Percentiles rank a stretch among this genome's conserved stretches.
These are phyloP conservation scores for Cupressus sempervirens DNA, from an alignment of 75 land plant genomes.

Conservation along the genomic window DNA sequence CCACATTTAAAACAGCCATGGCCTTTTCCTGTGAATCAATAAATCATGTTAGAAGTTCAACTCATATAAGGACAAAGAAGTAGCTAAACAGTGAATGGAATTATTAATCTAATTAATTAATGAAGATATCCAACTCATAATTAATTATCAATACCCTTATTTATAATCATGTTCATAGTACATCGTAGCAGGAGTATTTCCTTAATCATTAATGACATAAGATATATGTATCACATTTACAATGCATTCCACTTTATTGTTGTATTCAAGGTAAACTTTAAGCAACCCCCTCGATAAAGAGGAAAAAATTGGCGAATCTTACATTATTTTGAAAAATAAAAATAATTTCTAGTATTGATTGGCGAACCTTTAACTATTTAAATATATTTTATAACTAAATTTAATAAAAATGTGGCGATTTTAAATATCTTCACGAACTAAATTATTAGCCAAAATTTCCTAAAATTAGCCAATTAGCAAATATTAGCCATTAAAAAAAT, in stretches of 20 bases:
- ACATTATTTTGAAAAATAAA: no score
- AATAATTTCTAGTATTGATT: no score
- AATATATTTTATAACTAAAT: no score
- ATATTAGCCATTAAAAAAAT: no score
- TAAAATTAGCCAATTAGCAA: no score
- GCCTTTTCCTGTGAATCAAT: slow-evolving; percentile 26
- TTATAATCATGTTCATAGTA: background rate
- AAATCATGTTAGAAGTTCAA: background rate
- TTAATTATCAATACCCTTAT: background rate
- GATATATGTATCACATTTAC: background rate
- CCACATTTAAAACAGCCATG: slow-evolving; percentile 92
- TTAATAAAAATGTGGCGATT: no score
- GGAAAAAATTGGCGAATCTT: no score
- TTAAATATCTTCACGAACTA: no score
- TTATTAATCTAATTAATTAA: background rate
- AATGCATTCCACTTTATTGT: background rate
- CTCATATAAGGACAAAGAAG: background rate
- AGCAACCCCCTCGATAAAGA: no score
- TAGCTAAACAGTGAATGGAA: background rate
- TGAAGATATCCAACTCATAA: background rate
- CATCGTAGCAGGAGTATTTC: background rate
- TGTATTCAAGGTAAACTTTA: no score
- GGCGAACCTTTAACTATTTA: no score
- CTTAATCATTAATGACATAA: background rate
- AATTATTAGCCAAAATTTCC: no score